Base-by-base conservation (phyloP, 768 basidiomycete genomes). In the Lentinula detonsa region DNA sequence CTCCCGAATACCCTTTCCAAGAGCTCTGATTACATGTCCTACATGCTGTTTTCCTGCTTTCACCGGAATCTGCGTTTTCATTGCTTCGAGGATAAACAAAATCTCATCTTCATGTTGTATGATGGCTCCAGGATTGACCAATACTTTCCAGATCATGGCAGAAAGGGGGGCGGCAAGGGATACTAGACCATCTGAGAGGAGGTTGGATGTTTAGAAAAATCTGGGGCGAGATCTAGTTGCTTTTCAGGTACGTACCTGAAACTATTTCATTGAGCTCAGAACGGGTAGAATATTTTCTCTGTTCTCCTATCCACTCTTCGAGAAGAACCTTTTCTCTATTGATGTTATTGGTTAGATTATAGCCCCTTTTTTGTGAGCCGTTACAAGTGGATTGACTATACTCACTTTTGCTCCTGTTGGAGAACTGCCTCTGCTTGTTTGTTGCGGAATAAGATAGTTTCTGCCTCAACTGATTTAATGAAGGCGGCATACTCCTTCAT, bases 61-160 rank as follows among this genome's bases (percentile, higher is more conserved):
- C 15, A 87, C 66, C 13, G 76, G 73, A 48, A 87, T 79, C 65
- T 85, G 84, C 0, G 81, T 85, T 70, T 88, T 87, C 86, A 87
- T 87, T 1, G 86, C 83, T 68, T 86, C 84, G 11, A 87, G 74
- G 18, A 84, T 74, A 35, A 83, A 52, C 40, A 86, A 65, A 3
- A 80, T 73, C 4, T 79, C 72, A 11, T 79, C 76, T 2, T 73
- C 71, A 0, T 78, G 72, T 3, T 67, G 52, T 46, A 86, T 74
- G 0, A 68, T 63, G 57, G 83, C 76, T 11, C 81, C 81, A 4
- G 74, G 67, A 0, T 67, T 65, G 46, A 77, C 76, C 13, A 72
- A 45, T 16, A 45, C 10, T 45, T 45, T 45, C 49, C 49, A 50
- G 10, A 50, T 50, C 23, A 33, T 33, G 31, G 49, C 49, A 10